These are phyloP conservation scores for Pseudogymnoascus sp. DNA, from an alignment of 2,329 filamentous ascomycete genomes.

Conservation along the genomic window DNA sequence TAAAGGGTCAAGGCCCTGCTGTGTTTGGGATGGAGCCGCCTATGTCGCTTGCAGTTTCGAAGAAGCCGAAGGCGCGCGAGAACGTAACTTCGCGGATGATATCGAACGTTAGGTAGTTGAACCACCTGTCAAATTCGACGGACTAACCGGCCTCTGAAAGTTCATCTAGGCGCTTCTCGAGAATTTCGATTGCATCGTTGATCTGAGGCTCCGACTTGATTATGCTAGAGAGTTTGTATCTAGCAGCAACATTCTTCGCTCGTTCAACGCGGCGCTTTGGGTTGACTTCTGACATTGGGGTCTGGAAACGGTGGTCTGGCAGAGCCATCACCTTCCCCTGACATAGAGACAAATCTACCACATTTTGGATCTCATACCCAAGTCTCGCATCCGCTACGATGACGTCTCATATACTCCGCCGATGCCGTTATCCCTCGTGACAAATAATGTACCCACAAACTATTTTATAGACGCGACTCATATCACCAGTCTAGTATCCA, in stretches of 20 bases:
- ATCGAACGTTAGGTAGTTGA: conserved; percentile 23
- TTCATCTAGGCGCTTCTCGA: conserved; percentile 24
- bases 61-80: conserved; percentile 21
- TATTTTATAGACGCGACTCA: background rate
- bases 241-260: conserved; percentile 27
- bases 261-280: conserved; percentile 29
- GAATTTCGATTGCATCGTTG: conserved; percentile 24
- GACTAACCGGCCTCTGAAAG: conserved; percentile 15
- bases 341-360: background rate
- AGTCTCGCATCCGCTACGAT: background rate
- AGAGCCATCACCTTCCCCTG: conserved; percentile 25
- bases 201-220: conserved; percentile 23
- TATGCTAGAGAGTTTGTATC: conserved; percentile 26
- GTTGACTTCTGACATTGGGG: conserved; percentile 32
- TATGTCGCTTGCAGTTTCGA: conserved; percentile 25
- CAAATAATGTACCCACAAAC: background rate
- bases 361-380: background rate
- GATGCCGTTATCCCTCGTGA: background rate
- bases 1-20: conserved; percentile 25
- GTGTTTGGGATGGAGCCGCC: conserved; percentile 31
- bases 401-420: background rate
- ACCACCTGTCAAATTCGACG: conserved; percentile 17
- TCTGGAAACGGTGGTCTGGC: conserved; percentile 34
- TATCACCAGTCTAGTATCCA: background rate
- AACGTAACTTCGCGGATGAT: conserved; percentile 24